These are phyloP conservation scores for Radiomyces spectabilis DNA, from an alignment of 192 early-diverging fungal species.

Conservation along the genomic window DNA sequence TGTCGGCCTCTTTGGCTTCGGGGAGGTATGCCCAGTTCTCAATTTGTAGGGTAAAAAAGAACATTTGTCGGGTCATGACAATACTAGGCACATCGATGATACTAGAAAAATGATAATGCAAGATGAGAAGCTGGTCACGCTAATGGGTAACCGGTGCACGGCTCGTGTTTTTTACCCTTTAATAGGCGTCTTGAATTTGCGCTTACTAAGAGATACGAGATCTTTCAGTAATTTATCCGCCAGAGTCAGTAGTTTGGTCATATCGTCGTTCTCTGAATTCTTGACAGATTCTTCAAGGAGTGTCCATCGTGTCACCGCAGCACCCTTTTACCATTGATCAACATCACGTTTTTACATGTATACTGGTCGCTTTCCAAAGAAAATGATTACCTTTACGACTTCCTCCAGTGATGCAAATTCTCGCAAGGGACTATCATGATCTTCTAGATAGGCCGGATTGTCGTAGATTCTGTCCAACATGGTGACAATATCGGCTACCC, in stretches of 20 bases:
- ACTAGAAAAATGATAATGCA: neutral
- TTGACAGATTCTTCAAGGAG: conserved; percentile 10
- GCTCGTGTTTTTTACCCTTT: conserved; percentile 13
- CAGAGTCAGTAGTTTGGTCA: conserved; percentile 22
- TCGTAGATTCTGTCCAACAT: conserved; percentile 31
- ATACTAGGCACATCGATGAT: conserved; percentile 29
- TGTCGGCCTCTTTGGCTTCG: conserved; percentile 33
- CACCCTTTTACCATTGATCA: conserved; percentile 14
- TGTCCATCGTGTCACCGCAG: conserved; percentile 28
- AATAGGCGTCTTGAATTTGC: conserved; percentile 11
- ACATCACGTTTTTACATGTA: neutral
- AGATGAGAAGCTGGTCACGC: neutral
- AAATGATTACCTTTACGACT: conserved; percentile 16
- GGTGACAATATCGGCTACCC: conserved; percentile 13
- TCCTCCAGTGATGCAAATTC: conserved; percentile 18
- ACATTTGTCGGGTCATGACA: conserved; percentile 41
- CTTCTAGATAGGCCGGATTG: conserved; percentile 18
- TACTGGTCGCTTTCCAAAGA: neutral
- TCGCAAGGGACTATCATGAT: conserved; percentile 11
- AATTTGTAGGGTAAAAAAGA: conserved; percentile 46
- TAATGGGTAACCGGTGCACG: too few species aligned
- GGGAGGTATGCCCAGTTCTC: conserved; percentile 44
- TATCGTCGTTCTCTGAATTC: conserved; percentile 22
- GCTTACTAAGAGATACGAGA: conserved; percentile 7
- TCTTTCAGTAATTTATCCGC: conserved; percentile 26